Base-by-base conservation (phyloP, 2,329 filamentous ascomycete species). In the Aspergillus pseudoviridinutans region DNA sequence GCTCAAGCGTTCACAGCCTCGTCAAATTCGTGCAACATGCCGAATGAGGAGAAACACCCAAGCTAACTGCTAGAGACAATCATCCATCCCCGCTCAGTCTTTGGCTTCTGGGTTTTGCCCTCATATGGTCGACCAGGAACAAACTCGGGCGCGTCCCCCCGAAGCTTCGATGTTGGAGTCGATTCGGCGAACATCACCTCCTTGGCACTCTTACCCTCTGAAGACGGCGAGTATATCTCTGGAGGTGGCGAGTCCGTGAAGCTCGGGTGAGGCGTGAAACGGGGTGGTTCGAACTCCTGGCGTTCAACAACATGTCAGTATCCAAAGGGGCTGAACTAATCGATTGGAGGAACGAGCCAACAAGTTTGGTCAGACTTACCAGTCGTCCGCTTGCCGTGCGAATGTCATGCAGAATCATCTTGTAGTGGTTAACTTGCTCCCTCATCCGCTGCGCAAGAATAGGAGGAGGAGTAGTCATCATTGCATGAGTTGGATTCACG, bases 141-240 rank as follows among this genome's bases (percentile, higher is more conserved):
- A 46, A 67, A 67, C 35, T 61, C 64, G 2, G 65, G 65, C 12
- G 65, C 65, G 44, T 67, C 64, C 6, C 51, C 62, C 27, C 65
- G 64, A 57, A 66, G 62, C 42, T 57, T 51, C 22, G 49, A 57
- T 27, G 32, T 50, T 20, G 44, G 44, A 14, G 9, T 22, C n/a
- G 44, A 47, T 47, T 14, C 44, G 24, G 44, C 44, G 24, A 47
- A 47, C 44, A 47, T 47, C 1, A 27, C 22, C 14, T 27, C 44
- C 10, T 24, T 47, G 44, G 44, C 24, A 25, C 12, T 24, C 44
- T 47, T 22, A 8, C 5, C 22, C 22, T 47, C 22, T 14, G 44
- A 24, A 24, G 24, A 38, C 14, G 32, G 32, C 32, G 32, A 38
- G 32, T 38, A 38, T 17, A 38, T 17, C 32, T 38, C 32, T 17